Percentiles rank a stretch among this genome's conserved stretches.
Conservation (phyloP, 2,329 filamentous ascomycete species). For the Aspergillus fijiensis region DNA sequence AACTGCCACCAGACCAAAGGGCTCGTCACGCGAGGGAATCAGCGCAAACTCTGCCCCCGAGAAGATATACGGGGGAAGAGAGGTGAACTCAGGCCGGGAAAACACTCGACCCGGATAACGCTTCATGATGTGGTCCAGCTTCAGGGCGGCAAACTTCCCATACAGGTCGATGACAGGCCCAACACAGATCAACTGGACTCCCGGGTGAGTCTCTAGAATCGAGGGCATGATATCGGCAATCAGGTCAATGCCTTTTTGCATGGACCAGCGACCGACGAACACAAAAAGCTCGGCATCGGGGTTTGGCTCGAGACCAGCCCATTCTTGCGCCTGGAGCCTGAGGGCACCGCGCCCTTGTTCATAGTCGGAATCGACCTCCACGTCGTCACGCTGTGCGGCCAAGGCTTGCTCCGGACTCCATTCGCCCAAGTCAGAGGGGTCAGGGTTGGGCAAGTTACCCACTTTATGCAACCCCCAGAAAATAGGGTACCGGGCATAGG, state of each 20-base stretch:
- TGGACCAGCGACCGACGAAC: constrained; percentile 66
- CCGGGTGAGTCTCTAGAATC: constrained; percentile 59
- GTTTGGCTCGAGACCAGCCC: constrained; percentile 62
- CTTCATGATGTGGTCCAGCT: constrained; percentile 62
- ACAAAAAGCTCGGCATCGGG: constrained; percentile 64
- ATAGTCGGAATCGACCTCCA: constrained; percentile 53
- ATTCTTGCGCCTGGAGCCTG: constrained; percentile 63
- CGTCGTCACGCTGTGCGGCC: constrained; percentile 47
- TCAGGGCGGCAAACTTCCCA: constrained; percentile 65
- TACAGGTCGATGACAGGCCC: constrained; percentile 67
- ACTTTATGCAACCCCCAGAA: constrained; percentile 65
- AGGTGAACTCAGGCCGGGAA: constrained; percentile 66
- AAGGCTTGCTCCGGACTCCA: constrained; percentile 57
- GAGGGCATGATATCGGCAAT: constrained; percentile 66
- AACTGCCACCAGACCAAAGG: constrained; percentile 66
- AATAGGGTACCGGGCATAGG: constrained; percentile 65
- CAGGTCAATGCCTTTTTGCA: constrained; percentile 66
- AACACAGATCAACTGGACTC: constrained; percentile 61
- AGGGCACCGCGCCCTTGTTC: constrained; percentile 55
- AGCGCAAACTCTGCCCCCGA: constrained; percentile 66
- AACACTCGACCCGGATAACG: constrained; percentile 63
- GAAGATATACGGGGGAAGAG: constrained; percentile 64
- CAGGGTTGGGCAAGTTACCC: constrained; percentile 62
- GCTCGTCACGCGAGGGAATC: constrained; percentile 66
- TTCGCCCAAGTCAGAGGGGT: constrained; percentile 56